Base-by-base conservation (phyloP, 1,139 yeast genomes). In the Candida freyschussii region DNA sequence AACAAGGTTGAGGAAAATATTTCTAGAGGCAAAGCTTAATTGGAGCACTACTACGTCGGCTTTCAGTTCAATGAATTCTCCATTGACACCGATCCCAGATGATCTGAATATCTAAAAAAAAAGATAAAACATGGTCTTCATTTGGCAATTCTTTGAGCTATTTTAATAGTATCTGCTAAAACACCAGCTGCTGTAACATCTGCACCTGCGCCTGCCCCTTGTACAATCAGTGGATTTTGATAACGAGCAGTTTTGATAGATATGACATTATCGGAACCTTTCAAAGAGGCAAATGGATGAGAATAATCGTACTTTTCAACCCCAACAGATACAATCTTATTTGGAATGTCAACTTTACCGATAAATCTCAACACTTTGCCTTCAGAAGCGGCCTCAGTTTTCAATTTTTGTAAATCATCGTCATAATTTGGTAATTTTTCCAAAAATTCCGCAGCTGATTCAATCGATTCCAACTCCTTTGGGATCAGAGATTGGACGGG, bases 131-230 rank as follows among this genome's bases (percentile, higher is more conserved):
- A n/a, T n/a, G n/a, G n/a, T n/a, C 15, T 13, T 5, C 37, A 34
- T 30, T 41, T 41, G 14, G 47, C 52, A 32, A 84, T 65, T 69
- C 96, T 80, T 67, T 89, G 89, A 27, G 94, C 95, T 48, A 85
- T 78, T 67, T 84, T 89, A 57, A 93, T 74, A 21, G 85, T 78
- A 59, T 91, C 98, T 33, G 94, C 95, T 52, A 91, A 72, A 30
- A 93, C 96, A 61, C 98, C 98, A 59, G 93, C 95, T 41, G 99
- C 98, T 35, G 99, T 91, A 34, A 91, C 97, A 26, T 80, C 97
- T 40, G 95, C 96, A 62, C 98, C 98, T 21, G 98, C 98, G 60
- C 96, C 98, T 26, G 98, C 98, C 62, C 99, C 98, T 69, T 91
- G 98, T 48, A 91, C 73, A 45, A 91, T 82, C 59, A 91, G 72